Conservation (phyloP, 108 stramenopile species). For the Pseudonitzschia multiseries region DNA sequence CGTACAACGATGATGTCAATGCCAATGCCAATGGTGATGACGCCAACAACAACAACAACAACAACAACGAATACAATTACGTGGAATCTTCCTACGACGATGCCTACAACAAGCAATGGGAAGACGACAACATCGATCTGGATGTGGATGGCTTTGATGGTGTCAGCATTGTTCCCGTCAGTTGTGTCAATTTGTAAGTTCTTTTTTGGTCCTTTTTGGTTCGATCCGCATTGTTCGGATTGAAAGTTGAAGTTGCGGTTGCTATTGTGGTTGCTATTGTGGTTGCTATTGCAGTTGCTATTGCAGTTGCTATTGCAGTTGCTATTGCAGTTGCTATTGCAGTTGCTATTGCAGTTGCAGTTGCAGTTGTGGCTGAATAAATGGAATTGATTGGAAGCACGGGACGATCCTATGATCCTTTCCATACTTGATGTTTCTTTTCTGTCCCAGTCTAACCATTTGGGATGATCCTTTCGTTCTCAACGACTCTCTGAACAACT, state of each 20-base stretch:
- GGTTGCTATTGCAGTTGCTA: no score
- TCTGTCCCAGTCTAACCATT: background rate
- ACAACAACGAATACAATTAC: slow-evolving; percentile 16
- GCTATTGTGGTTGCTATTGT: no score
- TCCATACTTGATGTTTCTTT: background rate
- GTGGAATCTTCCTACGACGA: background rate
- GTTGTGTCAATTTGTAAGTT: slow-evolving; percentile 89
- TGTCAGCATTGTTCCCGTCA: slow-evolving; percentile 77
- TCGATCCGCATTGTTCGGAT: background rate
- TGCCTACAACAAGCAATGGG: slow-evolving; percentile 11
- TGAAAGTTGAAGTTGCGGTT: no score
- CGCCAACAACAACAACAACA: slow-evolving; percentile 21
- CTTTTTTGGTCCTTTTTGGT: background rate
- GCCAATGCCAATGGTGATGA: slow-evolving; percentile 19
- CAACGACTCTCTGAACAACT: background rate
- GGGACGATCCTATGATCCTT: no score
- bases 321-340: no score
- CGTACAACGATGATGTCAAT: slow-evolving; percentile 12
- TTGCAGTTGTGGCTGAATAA: no score
- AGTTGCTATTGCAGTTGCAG: no score
- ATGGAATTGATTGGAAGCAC: no score
- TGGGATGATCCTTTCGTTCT: background rate
- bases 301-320: no score
- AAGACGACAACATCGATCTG: slow-evolving; percentile 50
- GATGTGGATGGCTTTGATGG: slow-evolving; percentile 63